These are phyloP conservation scores for Fistulifera solaris DNA, from an alignment of 108 stramenopile genomes.

Conservation along the genomic window DNA sequence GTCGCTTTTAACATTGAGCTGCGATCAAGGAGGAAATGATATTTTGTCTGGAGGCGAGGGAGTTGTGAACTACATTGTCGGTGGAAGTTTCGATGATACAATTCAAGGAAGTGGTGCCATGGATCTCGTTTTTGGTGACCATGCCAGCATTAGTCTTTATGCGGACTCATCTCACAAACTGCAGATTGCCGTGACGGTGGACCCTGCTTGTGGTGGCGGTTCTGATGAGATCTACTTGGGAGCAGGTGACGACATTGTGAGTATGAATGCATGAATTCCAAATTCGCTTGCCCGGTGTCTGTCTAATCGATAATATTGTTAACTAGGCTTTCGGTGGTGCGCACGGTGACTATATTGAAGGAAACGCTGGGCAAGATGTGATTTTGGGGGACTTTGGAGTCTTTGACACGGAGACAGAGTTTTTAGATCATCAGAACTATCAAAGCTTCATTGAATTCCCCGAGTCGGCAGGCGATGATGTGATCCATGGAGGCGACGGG, in stretches of 20 bases:
- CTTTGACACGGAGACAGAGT: slow-evolving; percentile 3
- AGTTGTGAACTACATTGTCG: slow-evolving; percentile 13
- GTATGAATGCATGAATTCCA: too few species aligned
- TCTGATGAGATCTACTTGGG: slow-evolving; percentile 18
- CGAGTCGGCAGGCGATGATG: slow-evolving; percentile 15
- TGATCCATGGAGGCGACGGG: slow-evolving; percentile 7
- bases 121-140: slow-evolving; percentile 26
- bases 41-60: slow-evolving; percentile 13
- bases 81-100: slow-evolving; percentile 10
- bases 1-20: slow-evolving; percentile 10
- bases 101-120: slow-evolving; percentile 4
- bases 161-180: slow-evolving; percentile 13
- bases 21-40: slow-evolving; percentile 13
- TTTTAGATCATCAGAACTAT: background rate
- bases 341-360: slow-evolving; percentile 13
- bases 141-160: slow-evolving; percentile 15
- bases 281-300: too few species aligned
- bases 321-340: slow-evolving; percentile 18
- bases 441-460: slow-evolving; percentile 5
- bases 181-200: slow-evolving; percentile 7
- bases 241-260: slow-evolving; percentile 17
- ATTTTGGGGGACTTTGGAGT: slow-evolving; percentile 25
- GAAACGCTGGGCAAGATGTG: slow-evolving; percentile 18
- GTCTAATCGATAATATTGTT: too few species aligned
- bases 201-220: slow-evolving; percentile 16